A percentile compares a stretch with the other conserved stretches of the same genome.
phyloP scores from a whole-genome alignment of 805 yeast species.

The Pichia thaimueangensis region DNA sequence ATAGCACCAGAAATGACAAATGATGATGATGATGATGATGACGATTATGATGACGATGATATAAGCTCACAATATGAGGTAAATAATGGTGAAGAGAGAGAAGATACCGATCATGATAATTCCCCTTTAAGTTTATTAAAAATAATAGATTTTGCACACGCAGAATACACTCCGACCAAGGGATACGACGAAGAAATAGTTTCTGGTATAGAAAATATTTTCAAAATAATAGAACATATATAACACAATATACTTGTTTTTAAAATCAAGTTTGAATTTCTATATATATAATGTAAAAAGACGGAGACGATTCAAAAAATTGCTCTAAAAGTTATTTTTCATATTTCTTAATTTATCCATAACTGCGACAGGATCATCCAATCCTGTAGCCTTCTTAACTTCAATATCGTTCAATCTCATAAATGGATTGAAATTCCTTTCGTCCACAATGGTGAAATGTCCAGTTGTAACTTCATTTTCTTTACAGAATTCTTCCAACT shows the following conservation, averaged over 20 bases:
- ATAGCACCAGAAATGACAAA: conserved; percentile 23
- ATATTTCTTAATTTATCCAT: conserved; percentile 70
- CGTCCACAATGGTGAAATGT: conserved; percentile 75
- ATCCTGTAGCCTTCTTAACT: conserved; percentile 55
- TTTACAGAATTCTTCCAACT: conserved; percentile 45
- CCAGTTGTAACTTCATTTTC: conserved; percentile 79
- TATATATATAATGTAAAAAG: conserved; percentile 1
- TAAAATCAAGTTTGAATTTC: not conserved
- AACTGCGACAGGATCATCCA: conserved; percentile 42
- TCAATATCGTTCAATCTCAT: conserved; percentile 66
- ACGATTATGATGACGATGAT: conserved; percentile 21
- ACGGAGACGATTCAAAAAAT: not conserved
- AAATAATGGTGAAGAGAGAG: conserved; percentile 25
- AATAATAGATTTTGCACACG: conserved; percentile 89
- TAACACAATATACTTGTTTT: conserved; percentile 1
- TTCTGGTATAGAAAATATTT: conserved; percentile 61
- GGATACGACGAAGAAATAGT: conserved; percentile 70
- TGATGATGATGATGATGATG: conserved; percentile 31
- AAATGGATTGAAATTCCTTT: conserved; percentile 79
- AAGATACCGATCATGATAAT: conserved; percentile 21
- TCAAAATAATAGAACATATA: conserved; percentile 34
- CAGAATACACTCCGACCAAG: conserved; percentile 51
- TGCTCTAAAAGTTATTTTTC: conserved; percentile 54
- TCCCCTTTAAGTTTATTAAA: conserved; percentile 50
- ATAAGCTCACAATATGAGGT: too few relatives aligned